phyloP scores from a whole-genome alignment of 2,329 filamentous ascomycete genomes.

The Fusarium sororula region DNA sequence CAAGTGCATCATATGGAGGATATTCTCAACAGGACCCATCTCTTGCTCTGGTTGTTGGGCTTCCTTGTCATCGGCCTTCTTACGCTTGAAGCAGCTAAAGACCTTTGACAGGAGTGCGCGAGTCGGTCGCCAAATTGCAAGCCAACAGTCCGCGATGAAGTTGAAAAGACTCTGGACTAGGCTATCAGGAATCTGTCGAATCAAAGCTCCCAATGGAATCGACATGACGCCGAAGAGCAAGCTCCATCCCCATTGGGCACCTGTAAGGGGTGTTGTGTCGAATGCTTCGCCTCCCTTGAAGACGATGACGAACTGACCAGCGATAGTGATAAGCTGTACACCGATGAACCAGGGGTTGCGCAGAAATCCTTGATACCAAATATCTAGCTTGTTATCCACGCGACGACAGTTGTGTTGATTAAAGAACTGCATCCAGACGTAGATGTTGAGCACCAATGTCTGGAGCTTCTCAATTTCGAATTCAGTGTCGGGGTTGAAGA shows the following conservation, averaged over 20 bases:
- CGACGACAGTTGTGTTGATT: constrained; percentile 83
- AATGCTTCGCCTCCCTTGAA: constrained; percentile 76
- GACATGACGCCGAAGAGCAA: constrained; percentile 73
- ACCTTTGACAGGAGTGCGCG: constrained; percentile 20
- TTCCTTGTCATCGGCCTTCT: constrained; percentile 30
- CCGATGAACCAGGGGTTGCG: constrained; percentile 80
- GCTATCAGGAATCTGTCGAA: constrained; percentile 53
- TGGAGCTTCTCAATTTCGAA: constrained; percentile 52
- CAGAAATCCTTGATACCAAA: constrained; percentile 77
- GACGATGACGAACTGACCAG: constrained; percentile 76
- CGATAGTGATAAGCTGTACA: constrained; percentile 73
- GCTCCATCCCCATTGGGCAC: constrained; percentile 74
- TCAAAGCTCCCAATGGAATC: constrained; percentile 65
- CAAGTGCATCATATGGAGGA: constrained; percentile 36
- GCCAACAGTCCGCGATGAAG: background rate
- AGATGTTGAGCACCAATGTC: constrained; percentile 85
- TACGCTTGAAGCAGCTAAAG: constrained; percentile 37
- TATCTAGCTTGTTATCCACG: constrained; percentile 84
- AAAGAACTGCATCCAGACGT: constrained; percentile 92
- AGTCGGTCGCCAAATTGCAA: constrained; percentile 15
- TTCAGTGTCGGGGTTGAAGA: constrained; percentile 62
- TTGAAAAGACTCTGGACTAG: constrained; percentile 44
- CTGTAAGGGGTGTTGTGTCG: constrained; percentile 67
- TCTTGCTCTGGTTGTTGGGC: constrained; percentile 26
- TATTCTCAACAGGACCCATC: constrained; percentile 39